A percentile compares a stretch with the other conserved stretches of the same genome.
Evolutionary conservation across 2,329 filamentous ascomycete genomes (phyloP).

Genomic region (Intubia oerlemansii): DNA sequence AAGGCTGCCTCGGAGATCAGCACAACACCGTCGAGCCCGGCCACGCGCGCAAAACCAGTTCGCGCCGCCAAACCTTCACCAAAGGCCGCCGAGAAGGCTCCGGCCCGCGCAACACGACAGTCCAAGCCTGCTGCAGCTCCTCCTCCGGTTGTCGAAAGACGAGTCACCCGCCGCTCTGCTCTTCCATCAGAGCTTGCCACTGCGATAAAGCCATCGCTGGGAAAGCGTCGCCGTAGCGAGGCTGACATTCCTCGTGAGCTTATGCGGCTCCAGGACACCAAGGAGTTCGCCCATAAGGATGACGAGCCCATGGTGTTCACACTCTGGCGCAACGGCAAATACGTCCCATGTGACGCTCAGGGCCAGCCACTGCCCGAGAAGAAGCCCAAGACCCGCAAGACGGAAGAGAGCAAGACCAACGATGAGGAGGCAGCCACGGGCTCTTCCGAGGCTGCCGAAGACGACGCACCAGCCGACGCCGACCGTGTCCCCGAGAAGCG

Average conservation of each 20-base stretch:
- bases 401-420: conserved; percentile 9
- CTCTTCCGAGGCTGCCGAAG: conserved; percentile 9
- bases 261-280: conserved; percentile 36
- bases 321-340: conserved; percentile 45
- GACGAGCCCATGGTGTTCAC: conserved; percentile 33
- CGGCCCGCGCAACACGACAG: no score
- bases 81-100: no score
- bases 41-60: no score
- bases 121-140: no score
- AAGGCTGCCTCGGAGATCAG: no score
- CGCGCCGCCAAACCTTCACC: no score
- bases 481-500: conserved; percentile 18
- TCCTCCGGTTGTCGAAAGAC: no score
- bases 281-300: conserved; percentile 38
- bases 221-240: conserved; percentile 36
- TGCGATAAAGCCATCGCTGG: conserved; percentile 16
- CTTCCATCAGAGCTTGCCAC: conserved; percentile 20
- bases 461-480: conserved; percentile 1
- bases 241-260: conserved; percentile 27
- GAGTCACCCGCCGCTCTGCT: conserved; percentile 23
- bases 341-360: conserved; percentile 20
- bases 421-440: conserved; percentile 6
- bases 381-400: conserved; percentile 9
- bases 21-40: no score
- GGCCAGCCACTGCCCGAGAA: conserved; percentile 15